Evolutionary conservation across 2,329 filamentous ascomycete species (phyloP), one percentile per base, ranked within the genome.

Genomic region (Knoxdaviesia proteae): DNA sequence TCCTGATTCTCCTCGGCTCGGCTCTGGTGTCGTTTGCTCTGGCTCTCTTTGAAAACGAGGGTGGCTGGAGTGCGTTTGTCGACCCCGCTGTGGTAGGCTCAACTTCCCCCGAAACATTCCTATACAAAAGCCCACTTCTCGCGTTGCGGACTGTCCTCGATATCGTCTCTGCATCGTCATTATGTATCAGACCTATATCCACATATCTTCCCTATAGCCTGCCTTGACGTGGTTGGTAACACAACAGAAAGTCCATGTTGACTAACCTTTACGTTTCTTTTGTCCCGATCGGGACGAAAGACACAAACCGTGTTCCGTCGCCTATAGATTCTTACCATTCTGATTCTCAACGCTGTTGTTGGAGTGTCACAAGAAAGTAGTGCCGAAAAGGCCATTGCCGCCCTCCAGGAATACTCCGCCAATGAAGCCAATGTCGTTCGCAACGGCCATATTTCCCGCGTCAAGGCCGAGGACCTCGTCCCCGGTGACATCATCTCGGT

Each of bases 311-410:
- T 20, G 20, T 20, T 20, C 20, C 20, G 20, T 20, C 20, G 20
- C 10, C 42, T 36, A 30, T 47, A 92, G 83, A 98, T 98, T 52
- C 72, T 98, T 49, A 96, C 88, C 31, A 98, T 98, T 55, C 71
- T 98, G 39, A 80, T 98, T 49, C 77, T 98, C 53, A 98, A 98
- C 63, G 83, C 90, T 47, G 80, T 98, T 51, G 90, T 98, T 49
- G 90, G 90, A 57, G 90, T 98, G 32, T 94, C 88, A 44, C 90
- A 98, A 68, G 90, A 98, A 68, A 94, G 84, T 62, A 94, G 87
- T 56, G 90, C 90, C 50, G 90, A 98, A 61, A 94, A 96, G 65
- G 90, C 90, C 42, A 98, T 98, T 58, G 87, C 90, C 31, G 90
- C 90, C 38, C 74, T 98, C 45, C 90, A 98, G 63, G 88, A 98